Evolutionary conservation across 805 yeast species (phyloP).

Genomic region (Metschnikowia vanudenii): DNA sequence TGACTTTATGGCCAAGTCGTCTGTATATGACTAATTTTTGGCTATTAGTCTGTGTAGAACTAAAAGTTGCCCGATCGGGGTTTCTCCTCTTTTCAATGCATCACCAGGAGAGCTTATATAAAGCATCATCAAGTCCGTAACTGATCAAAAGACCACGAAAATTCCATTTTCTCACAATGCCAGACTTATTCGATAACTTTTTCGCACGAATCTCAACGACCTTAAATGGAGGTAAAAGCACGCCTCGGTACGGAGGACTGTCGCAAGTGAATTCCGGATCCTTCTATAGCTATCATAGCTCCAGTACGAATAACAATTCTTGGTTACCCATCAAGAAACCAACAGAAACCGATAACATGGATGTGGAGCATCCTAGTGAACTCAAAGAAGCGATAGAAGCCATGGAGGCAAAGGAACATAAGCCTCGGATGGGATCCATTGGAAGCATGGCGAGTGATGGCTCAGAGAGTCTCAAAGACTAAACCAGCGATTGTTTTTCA

Average conservation of each 20-base stretch:
- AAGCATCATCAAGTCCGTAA: neutral
- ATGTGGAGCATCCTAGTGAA: conserved; percentile 5
- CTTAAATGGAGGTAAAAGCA: conserved; percentile 36
- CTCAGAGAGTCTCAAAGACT: conserved; percentile 1
- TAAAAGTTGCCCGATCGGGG: conserved; percentile 1
- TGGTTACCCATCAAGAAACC: conserved; percentile 32
- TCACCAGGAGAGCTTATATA: neutral
- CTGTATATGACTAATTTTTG: too few species aligned
- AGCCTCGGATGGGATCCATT: conserved; percentile 10
- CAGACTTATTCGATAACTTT: conserved; percentile 41
- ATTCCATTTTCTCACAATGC: conserved; percentile 19
- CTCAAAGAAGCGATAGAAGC: conserved; percentile 4
- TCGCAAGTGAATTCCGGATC: conserved; percentile 39
- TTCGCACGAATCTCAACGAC: conserved; percentile 32
- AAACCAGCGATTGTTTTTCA: neutral
- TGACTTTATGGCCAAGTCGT: too few species aligned
- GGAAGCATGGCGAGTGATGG: conserved; percentile 11
- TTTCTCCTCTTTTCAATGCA: neutral
- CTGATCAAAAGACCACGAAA: neutral
- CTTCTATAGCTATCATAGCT: conserved; percentile 36
- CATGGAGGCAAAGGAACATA: conserved; percentile 11
- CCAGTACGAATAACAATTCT: conserved; percentile 37
- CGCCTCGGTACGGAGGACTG: conserved; percentile 29
- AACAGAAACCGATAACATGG: conserved; percentile 5
- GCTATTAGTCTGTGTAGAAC: too few species aligned